Conservation (phyloP, 23 red algal species). For the Cyanidiococcus yangmingshanensis region DNA sequence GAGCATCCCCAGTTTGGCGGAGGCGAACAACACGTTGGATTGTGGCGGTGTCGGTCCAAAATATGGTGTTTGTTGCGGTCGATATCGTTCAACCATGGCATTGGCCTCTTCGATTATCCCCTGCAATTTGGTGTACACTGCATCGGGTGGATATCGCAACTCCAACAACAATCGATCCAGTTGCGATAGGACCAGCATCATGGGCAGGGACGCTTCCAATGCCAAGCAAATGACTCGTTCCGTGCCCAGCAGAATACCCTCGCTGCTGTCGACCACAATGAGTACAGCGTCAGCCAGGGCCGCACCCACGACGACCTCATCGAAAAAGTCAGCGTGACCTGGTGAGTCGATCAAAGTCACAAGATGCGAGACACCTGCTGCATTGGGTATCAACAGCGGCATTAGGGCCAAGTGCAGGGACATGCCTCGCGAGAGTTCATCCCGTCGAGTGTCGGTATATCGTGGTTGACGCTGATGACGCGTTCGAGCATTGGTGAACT, state of each 20-base stretch:
- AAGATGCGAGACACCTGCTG: slow-evolving; percentile 40
- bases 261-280: slow-evolving; percentile 75
- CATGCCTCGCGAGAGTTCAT: slow-evolving; percentile 67
- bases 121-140: slow-evolving; percentile 82
- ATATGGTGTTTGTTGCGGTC: background rate
- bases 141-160: slow-evolving; percentile 57
- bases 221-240: slow-evolving; percentile 47
- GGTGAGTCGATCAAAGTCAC: slow-evolving; percentile 71
- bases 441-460: slow-evolving; percentile 71
- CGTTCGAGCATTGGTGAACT: background rate
- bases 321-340: slow-evolving; percentile 79
- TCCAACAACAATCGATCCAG: slow-evolving; percentile 82
- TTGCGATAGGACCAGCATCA: slow-evolving; percentile 78
- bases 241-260: slow-evolving; percentile 79
- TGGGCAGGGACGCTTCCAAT: slow-evolving; percentile 31
- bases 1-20: slow-evolving; percentile 40
- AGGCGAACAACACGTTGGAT: slow-evolving; percentile 71
- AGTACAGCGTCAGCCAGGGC: slow-evolving; percentile 59
- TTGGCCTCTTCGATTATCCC: slow-evolving; percentile 62
- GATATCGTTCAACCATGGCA: slow-evolving; percentile 22
- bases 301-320: slow-evolving; percentile 60
- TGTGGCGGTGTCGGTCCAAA: background rate
- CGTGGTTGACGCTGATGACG: slow-evolving; percentile 34
- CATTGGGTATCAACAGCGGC: slow-evolving; percentile 41
- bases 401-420: slow-evolving; percentile 46